phyloP scores from a whole-genome alignment of 768 basidiomycete genomes.

The Agrocybe praecox region DNA sequence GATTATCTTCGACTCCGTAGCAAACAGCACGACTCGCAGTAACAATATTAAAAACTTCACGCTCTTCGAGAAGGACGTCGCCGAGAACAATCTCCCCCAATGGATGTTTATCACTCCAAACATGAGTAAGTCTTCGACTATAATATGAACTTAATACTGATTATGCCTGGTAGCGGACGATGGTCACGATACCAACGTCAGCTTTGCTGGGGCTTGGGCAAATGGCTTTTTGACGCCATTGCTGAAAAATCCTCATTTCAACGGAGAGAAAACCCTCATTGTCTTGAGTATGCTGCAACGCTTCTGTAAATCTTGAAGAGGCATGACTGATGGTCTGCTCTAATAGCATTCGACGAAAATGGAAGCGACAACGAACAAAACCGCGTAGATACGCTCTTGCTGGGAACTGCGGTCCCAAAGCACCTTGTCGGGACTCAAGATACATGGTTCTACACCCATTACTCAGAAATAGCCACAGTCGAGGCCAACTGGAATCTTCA shows the following conservation, averaged over 20 bases:
- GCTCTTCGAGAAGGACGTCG: slow-evolving; percentile 58
- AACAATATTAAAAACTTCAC: slow-evolving; percentile 60
- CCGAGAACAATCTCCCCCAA: slow-evolving; percentile 51
- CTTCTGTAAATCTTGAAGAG: not conserved
- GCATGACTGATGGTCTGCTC: not conserved
- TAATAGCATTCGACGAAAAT: slow-evolving; percentile 58
- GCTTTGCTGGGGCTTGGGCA: slow-evolving; percentile 48
- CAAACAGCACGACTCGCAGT: slow-evolving; percentile 40
- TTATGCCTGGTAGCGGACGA: slow-evolving; percentile 41
- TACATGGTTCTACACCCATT: slow-evolving; percentile 61
- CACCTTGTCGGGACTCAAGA: slow-evolving; percentile 47
- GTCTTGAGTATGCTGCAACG: slow-evolving; percentile 38
- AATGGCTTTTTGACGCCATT: slow-evolving; percentile 53
- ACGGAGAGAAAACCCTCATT: slow-evolving; percentile 55
- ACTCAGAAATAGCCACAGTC: slow-evolving; percentile 56
- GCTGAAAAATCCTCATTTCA: slow-evolving; percentile 53
- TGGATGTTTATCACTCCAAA: slow-evolving; percentile 70
- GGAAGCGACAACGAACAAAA: slow-evolving; percentile 44
- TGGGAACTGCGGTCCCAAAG: slow-evolving; percentile 45
- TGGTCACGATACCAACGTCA: slow-evolving; percentile 60
- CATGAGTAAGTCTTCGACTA: slow-evolving; percentile 27
- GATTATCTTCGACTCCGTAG: slow-evolving; percentile 53
- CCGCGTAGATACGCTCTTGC: slow-evolving; percentile 43
- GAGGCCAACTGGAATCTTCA: slow-evolving; percentile 64
- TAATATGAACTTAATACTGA: not conserved